phyloP scores from a whole-genome alignment of 225 moss, liverwort and hornwort species.

The Asterella californica region DNA sequence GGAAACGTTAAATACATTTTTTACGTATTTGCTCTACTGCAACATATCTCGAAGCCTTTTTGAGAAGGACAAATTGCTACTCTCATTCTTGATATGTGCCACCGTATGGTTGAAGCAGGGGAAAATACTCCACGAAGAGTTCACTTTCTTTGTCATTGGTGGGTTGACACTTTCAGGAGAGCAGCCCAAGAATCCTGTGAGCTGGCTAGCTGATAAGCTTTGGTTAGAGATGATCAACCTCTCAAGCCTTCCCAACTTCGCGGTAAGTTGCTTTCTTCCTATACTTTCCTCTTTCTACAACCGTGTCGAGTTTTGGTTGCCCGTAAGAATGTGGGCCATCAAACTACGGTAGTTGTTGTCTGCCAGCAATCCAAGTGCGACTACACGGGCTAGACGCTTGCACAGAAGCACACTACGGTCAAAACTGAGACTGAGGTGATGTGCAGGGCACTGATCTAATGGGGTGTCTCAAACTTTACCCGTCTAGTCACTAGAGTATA shows the following conservation, averaged over 20 bases:
- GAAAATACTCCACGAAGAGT: conserved; percentile 51
- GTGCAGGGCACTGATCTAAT: background rate
- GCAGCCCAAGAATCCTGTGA: conserved; percentile 51
- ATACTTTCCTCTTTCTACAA: background rate
- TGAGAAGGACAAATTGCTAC: conserved; percentile 63
- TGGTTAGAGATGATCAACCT: conserved; percentile 64
- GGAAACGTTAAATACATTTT: conserved; percentile 48
- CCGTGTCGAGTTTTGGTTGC: background rate
- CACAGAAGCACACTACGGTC: background rate
- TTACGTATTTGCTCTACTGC: conserved; percentile 60
- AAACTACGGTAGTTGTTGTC: too few relatives aligned
- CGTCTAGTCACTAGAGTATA: too few relatives aligned
- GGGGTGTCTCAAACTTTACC: too few relatives aligned
- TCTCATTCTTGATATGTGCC: conserved; percentile 59
- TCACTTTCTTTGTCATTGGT: conserved; percentile 57
- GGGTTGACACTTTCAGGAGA: conserved; percentile 46
- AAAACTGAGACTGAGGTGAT: background rate
- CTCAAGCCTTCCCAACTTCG: conserved; percentile 47
- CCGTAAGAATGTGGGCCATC: background rate
- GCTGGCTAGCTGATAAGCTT: conserved; percentile 60
- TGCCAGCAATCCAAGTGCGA: too few relatives aligned
- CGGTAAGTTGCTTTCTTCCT: conserved; percentile 34
- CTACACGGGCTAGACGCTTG: background rate
- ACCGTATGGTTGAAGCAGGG: conserved; percentile 59
- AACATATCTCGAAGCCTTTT: conserved; percentile 67